Conservation (phyloP, 1,139 yeast species). For the Trichomonascaceae sp. region DNA sequence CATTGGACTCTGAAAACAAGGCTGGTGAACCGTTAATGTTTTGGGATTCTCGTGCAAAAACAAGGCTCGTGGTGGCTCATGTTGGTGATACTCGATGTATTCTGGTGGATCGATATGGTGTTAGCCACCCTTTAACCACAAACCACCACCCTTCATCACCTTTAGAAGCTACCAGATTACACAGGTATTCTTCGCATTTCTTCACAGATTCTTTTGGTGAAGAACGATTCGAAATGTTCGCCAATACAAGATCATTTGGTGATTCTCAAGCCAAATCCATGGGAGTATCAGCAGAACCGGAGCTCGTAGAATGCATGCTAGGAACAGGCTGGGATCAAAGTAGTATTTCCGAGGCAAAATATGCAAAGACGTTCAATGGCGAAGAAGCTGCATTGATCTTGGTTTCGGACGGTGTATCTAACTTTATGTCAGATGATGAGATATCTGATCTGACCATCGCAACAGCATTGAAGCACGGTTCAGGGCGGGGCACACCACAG, state of each 20-base stretch:
- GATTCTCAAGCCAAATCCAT: slow-evolving; percentile 71
- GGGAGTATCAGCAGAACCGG: slow-evolving; percentile 93
- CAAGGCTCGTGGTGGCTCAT: slow-evolving; percentile 74
- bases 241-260: slow-evolving; percentile 92
- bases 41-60: slow-evolving; percentile 65
- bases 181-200: slow-evolving; percentile 64
- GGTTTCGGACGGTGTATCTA: slow-evolving; percentile 84
- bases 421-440: slow-evolving; percentile 80
- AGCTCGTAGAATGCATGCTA: slow-evolving; percentile 57
- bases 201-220: slow-evolving; percentile 93
- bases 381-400: slow-evolving; percentile 76
- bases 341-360: slow-evolving; percentile 1
- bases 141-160: slow-evolving; percentile 87
- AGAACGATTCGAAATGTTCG: slow-evolving; percentile 73
- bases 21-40: slow-evolving; percentile 37
- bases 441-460: slow-evolving; percentile 77
- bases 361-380: slow-evolving; percentile 38
- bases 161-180: slow-evolving; percentile 64
- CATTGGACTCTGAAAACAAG: slow-evolving; percentile 26
- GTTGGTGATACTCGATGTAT: slow-evolving; percentile 95
- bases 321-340: slow-evolving; percentile 33
- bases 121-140: slow-evolving; percentile 70
- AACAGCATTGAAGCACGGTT: slow-evolving; percentile 62
- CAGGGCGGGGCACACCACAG: slow-evolving; percentile 73
- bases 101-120: slow-evolving; percentile 52